Evolutionary conservation across 1,284 basidiomycete genomes (phyloP).

Genomic region (Boletus semigastroideus): DNA sequence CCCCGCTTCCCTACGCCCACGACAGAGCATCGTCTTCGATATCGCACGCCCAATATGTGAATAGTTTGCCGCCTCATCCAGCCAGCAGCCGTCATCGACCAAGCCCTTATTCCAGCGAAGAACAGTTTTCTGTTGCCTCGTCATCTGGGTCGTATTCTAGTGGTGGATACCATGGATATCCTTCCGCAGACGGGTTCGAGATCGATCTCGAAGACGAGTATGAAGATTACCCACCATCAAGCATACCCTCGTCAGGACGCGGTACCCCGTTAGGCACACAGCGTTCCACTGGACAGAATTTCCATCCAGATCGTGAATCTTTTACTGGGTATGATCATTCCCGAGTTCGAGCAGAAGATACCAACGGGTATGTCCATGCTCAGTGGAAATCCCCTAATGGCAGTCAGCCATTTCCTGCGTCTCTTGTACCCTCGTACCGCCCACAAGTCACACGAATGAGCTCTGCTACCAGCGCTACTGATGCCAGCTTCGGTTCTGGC

Average conservation of each 20-base stretch:
- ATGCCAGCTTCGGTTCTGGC: constrained; percentile 50
- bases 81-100: constrained; percentile 40
- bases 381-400: constrained; percentile 57
- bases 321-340: constrained; percentile 49
- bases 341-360: constrained; percentile 74
- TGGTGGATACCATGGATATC: constrained; percentile 55
- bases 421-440: constrained; percentile 31
- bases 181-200: constrained; percentile 66
- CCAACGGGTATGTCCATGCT: constrained; percentile 60
- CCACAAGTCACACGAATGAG: constrained; percentile 49
- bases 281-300: constrained; percentile 55
- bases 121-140: constrained; percentile 34
- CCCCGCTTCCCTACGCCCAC: constrained; percentile 37
- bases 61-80: constrained; percentile 37
- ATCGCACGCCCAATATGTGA: constrained; percentile 30
- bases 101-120: constrained; percentile 43
- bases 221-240: constrained; percentile 64
- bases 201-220: constrained; percentile 68
- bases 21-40: constrained; percentile 45
- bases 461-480: constrained; percentile 47
- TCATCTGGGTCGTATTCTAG: constrained; percentile 38
- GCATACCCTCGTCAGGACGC: constrained; percentile 58
- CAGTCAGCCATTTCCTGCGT: constrained; percentile 28
- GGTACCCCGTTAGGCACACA: constrained; percentile 65
- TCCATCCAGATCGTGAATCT: constrained; percentile 56